Evolutionary conservation across 148 eudicot species (phyloP), one percentile per base, ranked within the genome.

Genomic region (Talinum fruticosum): DNA sequence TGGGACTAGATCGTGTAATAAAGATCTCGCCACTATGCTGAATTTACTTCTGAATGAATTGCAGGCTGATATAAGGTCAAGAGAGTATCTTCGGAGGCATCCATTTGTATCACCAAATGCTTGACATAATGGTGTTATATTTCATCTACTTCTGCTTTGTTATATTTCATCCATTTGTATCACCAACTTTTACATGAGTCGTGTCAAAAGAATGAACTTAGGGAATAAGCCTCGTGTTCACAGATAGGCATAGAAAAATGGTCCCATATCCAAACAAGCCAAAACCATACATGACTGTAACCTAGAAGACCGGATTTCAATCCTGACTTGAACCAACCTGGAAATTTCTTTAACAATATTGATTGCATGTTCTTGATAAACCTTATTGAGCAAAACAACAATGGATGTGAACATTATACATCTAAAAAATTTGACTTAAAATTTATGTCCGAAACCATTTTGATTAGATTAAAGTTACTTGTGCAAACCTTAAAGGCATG

Each of bases 51-150:
- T 81, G 16, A n/a, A 24, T 75, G 8, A 54, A 36, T 72, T 78
- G 69, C 86, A 91, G 90, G 96, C 96, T 74, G 96, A 91, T 82
- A 81, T 87, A 75, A 84, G 91, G 84, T 91, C 96, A 65, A 84
- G 93, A 84, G 93, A 89, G 54, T 85, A 84, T 80, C 89, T 91
- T n/a, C 91, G 83, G 61, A 85, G 79, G 77, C 82, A 82, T 75
- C 81, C 80, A 35, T 79, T 32, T 37, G 47, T 54, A 62, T 64
- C 64, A 33, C 38, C 76, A 53, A 41, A 38, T 34, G 51, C 76
- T 54, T 75, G 66, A 47, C 45, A 35, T 16, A 28, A 12, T 32
- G 29, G 21, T 2, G 8, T 66, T 16, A 32, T 10, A 29, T 10
- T 66, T 30, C 10, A 13, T 6, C 12, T 5, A 66, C 1, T 21